A percentile compares a stretch with the other conserved stretches of the same genome.
Evolutionary conservation across 1,139 yeast genomes (phyloP).

Genomic region (Blastobotrys arbuscula): DNA sequence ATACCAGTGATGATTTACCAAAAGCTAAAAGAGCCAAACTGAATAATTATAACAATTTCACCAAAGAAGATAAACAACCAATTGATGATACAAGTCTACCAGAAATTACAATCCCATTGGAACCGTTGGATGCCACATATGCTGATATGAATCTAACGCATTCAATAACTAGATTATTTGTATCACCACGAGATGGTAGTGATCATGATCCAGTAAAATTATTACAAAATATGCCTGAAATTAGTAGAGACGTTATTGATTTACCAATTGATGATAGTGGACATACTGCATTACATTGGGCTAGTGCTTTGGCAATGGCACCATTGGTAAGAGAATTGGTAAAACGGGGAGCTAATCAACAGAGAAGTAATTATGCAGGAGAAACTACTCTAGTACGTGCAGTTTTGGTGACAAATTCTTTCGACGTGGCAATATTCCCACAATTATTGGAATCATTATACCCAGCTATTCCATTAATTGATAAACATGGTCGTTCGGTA

Average conservation of each 20-base stretch:
- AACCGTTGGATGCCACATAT: constrained; percentile 12
- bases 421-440: constrained; percentile 69
- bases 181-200: constrained; percentile 7
- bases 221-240: constrained; percentile 15
- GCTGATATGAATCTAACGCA: constrained; percentile 12
- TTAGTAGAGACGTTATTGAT: constrained; percentile 45
- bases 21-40: not conserved
- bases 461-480: constrained; percentile 71
- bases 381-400: constrained; percentile 89
- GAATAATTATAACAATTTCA: not conserved
- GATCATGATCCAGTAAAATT: constrained; percentile 12
- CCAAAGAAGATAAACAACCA: not conserved
- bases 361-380: constrained; percentile 75
- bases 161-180: constrained; percentile 14
- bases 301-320: constrained; percentile 81
- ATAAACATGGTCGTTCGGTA: constrained; percentile 76
- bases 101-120: constrained; percentile 12
- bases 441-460: constrained; percentile 64
- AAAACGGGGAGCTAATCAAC: constrained; percentile 57
- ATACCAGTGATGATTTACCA: not conserved
- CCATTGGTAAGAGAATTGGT: constrained; percentile 69
- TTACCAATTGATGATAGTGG: constrained; percentile 91
- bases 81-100: constrained; percentile 12
- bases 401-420: constrained; percentile 82
- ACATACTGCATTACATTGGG: constrained; percentile 93